A percentile compares a stretch with the other conserved stretches of the same genome.
Evolutionary conservation across 2,329 filamentous ascomycete species (phyloP).

Genomic region (Ophiostoma australiae): DNA sequence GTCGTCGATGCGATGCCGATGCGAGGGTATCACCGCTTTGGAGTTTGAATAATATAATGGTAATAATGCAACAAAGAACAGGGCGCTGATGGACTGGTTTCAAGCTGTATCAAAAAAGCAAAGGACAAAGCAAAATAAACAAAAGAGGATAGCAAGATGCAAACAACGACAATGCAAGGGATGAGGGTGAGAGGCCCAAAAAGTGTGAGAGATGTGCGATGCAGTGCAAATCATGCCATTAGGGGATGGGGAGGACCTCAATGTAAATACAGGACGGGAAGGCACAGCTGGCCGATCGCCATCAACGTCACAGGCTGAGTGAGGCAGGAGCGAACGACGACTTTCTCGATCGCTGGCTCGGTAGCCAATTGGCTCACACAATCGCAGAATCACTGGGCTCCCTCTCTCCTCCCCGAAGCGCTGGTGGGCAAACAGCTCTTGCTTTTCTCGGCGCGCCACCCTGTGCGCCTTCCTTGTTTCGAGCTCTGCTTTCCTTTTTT

Average conservation of each 20-base stretch:
- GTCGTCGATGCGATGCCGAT: neutral
- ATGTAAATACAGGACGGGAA: neutral
- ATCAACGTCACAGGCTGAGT: neutral
- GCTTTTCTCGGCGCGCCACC: constrained; percentile 3
- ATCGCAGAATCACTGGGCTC: neutral
- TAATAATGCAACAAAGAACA: constrained; percentile 6
- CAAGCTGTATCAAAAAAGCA: constrained; percentile 3
- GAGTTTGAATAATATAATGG: neutral
- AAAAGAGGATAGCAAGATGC: neutral
- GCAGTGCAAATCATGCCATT: neutral
- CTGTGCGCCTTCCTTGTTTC: constrained; percentile 14
- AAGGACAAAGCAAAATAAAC: constrained; percentile 8
- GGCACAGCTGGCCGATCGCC: constrained; percentile 4
- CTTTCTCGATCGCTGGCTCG: neutral
- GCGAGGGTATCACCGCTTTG: neutral
- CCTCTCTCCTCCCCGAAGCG: constrained; percentile 4
- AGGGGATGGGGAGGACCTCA: neutral
- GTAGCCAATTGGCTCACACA: neutral
- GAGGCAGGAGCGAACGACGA: neutral
- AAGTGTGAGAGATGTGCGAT: neutral
- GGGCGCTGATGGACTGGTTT: neutral
- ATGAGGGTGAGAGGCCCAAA: neutral
- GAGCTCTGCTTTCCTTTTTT: neutral
- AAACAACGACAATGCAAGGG: neutral
- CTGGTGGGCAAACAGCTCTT: neutral